Evolutionary conservation across 129 eudicot genomes (phyloP), one percentile per base, ranked within the genome.

Genomic region (carrot (Daucus carota)): DNA sequence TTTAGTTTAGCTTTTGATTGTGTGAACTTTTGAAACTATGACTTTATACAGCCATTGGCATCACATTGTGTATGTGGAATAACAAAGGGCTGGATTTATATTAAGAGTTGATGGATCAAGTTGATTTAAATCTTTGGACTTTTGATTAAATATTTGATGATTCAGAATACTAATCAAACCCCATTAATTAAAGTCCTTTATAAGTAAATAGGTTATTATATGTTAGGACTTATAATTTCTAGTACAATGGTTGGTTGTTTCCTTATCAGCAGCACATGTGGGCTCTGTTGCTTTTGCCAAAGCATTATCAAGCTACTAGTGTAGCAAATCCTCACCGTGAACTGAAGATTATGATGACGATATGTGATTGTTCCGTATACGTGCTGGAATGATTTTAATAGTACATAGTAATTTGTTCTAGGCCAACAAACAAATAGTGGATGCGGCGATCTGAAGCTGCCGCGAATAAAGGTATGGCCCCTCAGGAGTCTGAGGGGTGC

Each of bases 241-340:
- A 26, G 24, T 46, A 28, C 52, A 48, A 20, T 1, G 3, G 67
- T 54, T 74, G 45, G 77, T 52, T 26, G 77, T 74, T 47, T 74
- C 66, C 77, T 50, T 40, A 31, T 74, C 22, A 54, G 68, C 66
- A 74, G 59, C 77, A 74, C 13, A 32, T 52, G 67, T 74, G 66
- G 77, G 77, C 45, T 52, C 13, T 74, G 77, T 15, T 74, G 77
- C 67, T 74, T 22, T 34, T 31, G 63, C 63, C 2, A n/a, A 47
- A 48, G 66, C 77, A 48, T 16, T 14, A 38, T 32, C 13, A 22
- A 33, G 8, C 43, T 6, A 74, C 32, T 22, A 29, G 15, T 74
- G 66, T 9, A 32, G 13, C 50, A 74, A 74, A 72, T 41, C 52
- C 28, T n/a, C 73, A 36, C 31, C 44, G 52, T 70, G 2, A 63